phyloP scores from a whole-genome alignment of 106 monocot genomes.

The Chionographis japonica region DNA sequence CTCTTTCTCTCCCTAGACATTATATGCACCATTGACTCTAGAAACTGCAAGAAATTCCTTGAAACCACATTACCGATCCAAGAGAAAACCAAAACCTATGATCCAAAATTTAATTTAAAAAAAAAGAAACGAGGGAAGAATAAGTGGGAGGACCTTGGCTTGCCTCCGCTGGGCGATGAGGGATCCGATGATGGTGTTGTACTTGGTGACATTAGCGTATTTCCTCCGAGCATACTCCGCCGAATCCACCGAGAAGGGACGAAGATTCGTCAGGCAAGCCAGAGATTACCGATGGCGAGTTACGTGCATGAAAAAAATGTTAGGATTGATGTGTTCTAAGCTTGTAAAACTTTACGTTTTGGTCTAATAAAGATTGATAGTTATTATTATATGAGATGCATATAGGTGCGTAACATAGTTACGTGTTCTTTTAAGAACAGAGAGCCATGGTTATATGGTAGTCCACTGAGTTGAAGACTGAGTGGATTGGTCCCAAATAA shows the following conservation, averaged over 20 bases:
- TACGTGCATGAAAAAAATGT: not conserved
- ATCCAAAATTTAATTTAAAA: too few relatives aligned
- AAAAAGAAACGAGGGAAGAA: not conserved
- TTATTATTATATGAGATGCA: too few relatives aligned
- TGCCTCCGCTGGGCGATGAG: slow-evolving; percentile 76
- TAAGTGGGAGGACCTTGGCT: not conserved
- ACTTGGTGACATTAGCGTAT: slow-evolving; percentile 82
- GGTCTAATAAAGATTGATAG: too few relatives aligned
- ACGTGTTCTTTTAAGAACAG: too few relatives aligned
- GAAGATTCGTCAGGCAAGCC: not conserved
- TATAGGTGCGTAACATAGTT: too few relatives aligned
- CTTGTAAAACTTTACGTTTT: too few relatives aligned
- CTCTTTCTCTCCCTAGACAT: too few relatives aligned
- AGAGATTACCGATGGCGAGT: slow-evolving; percentile 1
- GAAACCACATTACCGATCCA: not conserved
- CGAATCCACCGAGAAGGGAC: slow-evolving; percentile 24
- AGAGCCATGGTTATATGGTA: too few relatives aligned
- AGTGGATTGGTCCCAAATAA: too few relatives aligned
- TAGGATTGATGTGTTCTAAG: too few relatives aligned
- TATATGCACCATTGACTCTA: too few relatives aligned
- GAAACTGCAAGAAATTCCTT: slow-evolving; percentile 47
- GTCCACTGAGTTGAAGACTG: too few relatives aligned
- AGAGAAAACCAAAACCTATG: not conserved
- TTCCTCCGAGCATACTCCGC: slow-evolving; percentile 66
- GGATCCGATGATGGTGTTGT: slow-evolving; percentile 85